Conservation (phyloP, 192 early-diverging fungal genomes). For the Coemansia sp. region DNA sequence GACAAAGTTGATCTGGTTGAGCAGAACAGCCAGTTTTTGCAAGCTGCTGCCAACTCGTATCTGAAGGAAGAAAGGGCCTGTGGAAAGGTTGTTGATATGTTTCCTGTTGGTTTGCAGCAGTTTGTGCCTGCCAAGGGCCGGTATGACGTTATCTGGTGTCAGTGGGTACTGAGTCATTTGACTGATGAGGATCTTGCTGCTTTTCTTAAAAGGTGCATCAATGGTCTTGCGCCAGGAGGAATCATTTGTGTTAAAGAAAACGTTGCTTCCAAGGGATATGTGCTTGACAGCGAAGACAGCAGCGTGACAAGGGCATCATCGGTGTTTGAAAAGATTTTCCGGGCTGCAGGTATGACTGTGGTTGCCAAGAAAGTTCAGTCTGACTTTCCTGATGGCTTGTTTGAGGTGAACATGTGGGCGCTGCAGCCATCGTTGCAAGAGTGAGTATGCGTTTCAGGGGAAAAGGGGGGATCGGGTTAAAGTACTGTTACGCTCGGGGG, state of each 20-base stretch:
- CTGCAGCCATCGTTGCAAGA: no score
- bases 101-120: conserved; percentile 77
- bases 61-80: conserved; percentile 58
- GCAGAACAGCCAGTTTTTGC: conserved; percentile 74
- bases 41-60: conserved; percentile 65
- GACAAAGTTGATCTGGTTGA: conserved; percentile 89
- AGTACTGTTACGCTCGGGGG: no score
- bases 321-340: conserved; percentile 62
- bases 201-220: conserved; percentile 78
- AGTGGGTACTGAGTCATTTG: conserved; percentile 95
- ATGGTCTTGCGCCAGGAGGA: conserved; percentile 64
- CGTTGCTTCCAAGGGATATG: conserved; percentile 60
- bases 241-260: conserved; percentile 94
- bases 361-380: conserved; percentile 65
- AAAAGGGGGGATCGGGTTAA: no score
- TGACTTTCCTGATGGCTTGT: conserved; percentile 68
- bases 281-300: conserved; percentile 82
- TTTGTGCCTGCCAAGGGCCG: conserved; percentile 65
- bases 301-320: conserved; percentile 61
- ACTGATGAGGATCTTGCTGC: conserved; percentile 84
- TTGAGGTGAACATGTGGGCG: conserved; percentile 70
- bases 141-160: conserved; percentile 97
- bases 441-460: no score
- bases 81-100: conserved; percentile 66
- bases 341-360: conserved; percentile 60